A percentile compares a stretch with the other conserved stretches of the same genome.
Conservation (phyloP, 1,284 basidiomycete species). For the Apiotrichum veenhuisii region DNA sequence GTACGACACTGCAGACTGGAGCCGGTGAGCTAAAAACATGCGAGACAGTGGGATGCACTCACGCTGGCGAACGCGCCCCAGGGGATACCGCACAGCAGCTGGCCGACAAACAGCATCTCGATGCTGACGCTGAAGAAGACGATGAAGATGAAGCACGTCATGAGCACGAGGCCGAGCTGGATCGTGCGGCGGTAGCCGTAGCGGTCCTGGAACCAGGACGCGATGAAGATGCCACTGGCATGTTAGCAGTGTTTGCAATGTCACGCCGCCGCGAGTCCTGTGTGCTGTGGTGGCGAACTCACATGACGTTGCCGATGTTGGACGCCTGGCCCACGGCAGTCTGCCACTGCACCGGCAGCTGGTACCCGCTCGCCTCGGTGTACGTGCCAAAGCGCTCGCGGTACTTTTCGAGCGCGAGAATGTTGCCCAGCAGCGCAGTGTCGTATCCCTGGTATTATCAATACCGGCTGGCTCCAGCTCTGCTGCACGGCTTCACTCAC, state of each 20-base stretch:
- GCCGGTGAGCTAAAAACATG: too few relatives aligned
- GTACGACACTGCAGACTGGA: conserved; percentile 37
- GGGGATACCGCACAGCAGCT: conserved; percentile 35
- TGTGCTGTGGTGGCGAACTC: too few relatives aligned
- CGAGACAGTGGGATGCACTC: neutral
- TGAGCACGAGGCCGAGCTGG: conserved; percentile 31
- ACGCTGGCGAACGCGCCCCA: conserved; percentile 48
- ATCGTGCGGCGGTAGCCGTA: conserved; percentile 29
- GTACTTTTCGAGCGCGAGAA: conserved; percentile 13
- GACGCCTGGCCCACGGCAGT: conserved; percentile 23
- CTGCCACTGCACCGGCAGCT: conserved; percentile 29
- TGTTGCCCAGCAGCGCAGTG: conserved; percentile 7
- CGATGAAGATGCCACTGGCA: conserved; percentile 23
- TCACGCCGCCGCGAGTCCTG: too few relatives aligned
- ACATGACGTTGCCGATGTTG: conserved; percentile 23
- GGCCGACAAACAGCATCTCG: conserved; percentile 20
- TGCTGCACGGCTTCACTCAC: too few relatives aligned
- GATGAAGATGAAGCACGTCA: conserved; percentile 33
- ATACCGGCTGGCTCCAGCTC: too few relatives aligned
- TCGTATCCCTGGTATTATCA: conserved; percentile 12
- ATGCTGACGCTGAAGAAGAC: conserved; percentile 43
- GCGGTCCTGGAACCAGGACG: conserved; percentile 20
- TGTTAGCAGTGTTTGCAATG: neutral
- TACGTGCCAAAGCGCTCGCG: conserved; percentile 16
- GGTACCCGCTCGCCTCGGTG: conserved; percentile 13